A percentile compares a stretch with the other conserved stretches of the same genome.
Evolutionary conservation across 371 early-diverging fungal species (phyloP).

Genomic region (Massospora cicadina): DNA sequence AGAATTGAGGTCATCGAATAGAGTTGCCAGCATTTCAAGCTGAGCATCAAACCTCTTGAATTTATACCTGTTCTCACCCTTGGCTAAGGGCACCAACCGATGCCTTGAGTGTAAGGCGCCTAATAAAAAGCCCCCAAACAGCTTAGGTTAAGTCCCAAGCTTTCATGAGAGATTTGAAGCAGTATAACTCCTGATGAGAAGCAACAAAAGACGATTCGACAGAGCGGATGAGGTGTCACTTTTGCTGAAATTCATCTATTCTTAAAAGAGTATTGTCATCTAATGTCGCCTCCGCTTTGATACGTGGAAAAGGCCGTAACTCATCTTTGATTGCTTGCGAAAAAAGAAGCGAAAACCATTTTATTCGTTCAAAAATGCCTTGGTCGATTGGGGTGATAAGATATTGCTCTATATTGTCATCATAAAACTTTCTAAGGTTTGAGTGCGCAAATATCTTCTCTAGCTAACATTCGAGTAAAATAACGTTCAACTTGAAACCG

Average conservation of each 20-base stretch:
- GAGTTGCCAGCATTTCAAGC: not conserved
- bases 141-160: not conserved
- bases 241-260: not conserved
- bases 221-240: not conserved
- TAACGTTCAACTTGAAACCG: not conserved
- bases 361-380: not conserved
- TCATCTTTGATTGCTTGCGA: not conserved
- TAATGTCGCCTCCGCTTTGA: not conserved
- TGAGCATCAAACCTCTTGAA: slow-evolving; percentile 1
- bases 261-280: not conserved
- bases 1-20: not conserved
- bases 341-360: not conserved
- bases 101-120: slow-evolving; percentile 4
- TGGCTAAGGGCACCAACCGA: not conserved
- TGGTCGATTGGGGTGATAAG: not conserved
- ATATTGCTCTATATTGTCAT: not conserved
- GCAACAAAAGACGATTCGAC: not conserved
- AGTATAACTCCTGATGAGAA: not conserved
- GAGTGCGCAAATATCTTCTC: not conserved
- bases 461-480: not conserved
- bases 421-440: not conserved
- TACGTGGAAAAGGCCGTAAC: not conserved
- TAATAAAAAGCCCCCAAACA: not conserved
- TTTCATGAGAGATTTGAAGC: not conserved
- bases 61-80: slow-evolving; percentile 2